Conservation (phyloP, 106 monocot genomes). For the Acanthochlamys bracteata region DNA sequence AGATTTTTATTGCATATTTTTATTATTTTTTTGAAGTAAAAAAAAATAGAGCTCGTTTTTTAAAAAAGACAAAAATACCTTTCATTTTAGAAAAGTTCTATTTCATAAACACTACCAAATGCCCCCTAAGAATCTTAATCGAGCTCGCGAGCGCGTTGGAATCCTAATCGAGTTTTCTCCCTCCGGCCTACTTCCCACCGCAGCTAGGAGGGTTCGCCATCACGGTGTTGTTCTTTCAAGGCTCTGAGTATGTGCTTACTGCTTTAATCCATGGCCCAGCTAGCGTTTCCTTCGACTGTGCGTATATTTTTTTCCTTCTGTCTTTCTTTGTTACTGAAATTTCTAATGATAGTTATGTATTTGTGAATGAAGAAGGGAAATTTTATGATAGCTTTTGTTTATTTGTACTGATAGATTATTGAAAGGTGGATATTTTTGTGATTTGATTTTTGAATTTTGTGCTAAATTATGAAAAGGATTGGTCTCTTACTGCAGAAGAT, state of each 20-base stretch:
- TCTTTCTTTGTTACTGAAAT: not conserved
- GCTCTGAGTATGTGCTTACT: slow-evolving; percentile 67
- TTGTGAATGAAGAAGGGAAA: not conserved
- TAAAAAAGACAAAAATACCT: no score
- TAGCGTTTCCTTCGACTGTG: slow-evolving; percentile 43
- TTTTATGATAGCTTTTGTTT: not conserved
- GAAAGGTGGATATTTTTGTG: not conserved
- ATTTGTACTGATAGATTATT: not conserved
- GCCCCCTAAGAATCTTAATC: no score
- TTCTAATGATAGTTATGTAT: not conserved
- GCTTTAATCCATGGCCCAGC: slow-evolving; percentile 53
- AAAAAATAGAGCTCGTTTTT: no score
- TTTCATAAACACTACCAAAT: no score
- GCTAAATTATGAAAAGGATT: not conserved
- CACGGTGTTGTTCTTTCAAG: slow-evolving; percentile 64
- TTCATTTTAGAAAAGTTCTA: no score
- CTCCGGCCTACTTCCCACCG: no score
- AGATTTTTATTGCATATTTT: no score
- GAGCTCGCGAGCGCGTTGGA: no score
- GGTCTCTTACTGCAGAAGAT: not conserved
- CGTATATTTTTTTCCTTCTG: slow-evolving; percentile 3
- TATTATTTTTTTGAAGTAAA: no score
- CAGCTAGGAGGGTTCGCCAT: slow-evolving; percentile 46
- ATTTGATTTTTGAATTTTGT: not conserved
- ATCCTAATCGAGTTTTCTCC: no score